phyloP scores from a whole-genome alignment of 805 yeast species.

The Ogataea chonburiensis region DNA sequence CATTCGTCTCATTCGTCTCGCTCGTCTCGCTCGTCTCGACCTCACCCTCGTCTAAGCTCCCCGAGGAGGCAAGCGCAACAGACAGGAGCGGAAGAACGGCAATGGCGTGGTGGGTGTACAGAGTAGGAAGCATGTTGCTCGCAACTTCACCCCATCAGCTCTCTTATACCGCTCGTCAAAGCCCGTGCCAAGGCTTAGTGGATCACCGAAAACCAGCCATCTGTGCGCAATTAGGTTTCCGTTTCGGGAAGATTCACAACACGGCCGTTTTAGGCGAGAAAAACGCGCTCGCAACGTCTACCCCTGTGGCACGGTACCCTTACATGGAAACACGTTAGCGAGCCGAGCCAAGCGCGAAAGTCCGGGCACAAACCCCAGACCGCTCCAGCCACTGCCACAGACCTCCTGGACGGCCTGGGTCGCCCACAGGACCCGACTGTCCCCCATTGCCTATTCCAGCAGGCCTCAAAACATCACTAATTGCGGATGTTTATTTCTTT shows the following conservation, averaged over 20 bases:
- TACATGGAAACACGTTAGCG: slow-evolving; percentile 1
- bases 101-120: slow-evolving; percentile 14
- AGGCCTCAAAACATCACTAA: too few relatives aligned
- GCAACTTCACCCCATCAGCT: neutral
- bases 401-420: too few relatives aligned
- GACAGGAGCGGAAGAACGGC: slow-evolving; percentile 14
- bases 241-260: slow-evolving; percentile 17
- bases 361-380: too few relatives aligned
- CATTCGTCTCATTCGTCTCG: neutral
- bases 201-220: slow-evolving; percentile 18
- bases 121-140: slow-evolving; percentile 12
- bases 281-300: slow-evolving; percentile 1
- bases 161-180: slow-evolving; percentile 3
- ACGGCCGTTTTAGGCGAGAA: slow-evolving; percentile 1
- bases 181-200: slow-evolving; percentile 7
- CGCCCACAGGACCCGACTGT: too few relatives aligned
- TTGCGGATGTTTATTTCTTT: slow-evolving; percentile 8
- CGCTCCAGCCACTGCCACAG: too few relatives aligned
- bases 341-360: too few relatives aligned
- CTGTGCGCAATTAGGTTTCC: slow-evolving; percentile 17
- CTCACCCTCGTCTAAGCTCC: slow-evolving; percentile 18
- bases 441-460: too few relatives aligned
- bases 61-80: slow-evolving; percentile 14
- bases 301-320: slow-evolving; percentile 11
- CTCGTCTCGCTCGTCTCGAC: neutral